phyloP scores from a whole-genome alignment of 306 rosid species.

The Castanea crenata region DNA sequence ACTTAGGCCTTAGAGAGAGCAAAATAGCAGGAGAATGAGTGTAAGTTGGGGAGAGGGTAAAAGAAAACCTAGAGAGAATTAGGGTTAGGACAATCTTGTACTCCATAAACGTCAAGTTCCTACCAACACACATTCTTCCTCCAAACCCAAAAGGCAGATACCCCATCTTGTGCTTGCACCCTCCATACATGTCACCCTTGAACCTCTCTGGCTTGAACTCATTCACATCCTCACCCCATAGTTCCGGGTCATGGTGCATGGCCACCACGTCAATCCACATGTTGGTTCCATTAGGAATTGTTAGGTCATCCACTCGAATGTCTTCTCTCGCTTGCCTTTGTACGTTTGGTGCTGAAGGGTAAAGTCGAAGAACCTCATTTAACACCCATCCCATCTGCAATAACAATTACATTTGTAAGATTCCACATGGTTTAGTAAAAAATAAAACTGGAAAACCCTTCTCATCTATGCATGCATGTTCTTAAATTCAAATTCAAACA shows the following conservation, averaged over 20 bases:
- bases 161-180: conserved; percentile 85
- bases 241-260: conserved; percentile 64
- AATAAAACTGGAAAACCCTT: not conserved
- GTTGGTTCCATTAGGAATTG: conserved; percentile 75
- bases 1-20: conserved; percentile 67
- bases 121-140: conserved; percentile 81
- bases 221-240: conserved; percentile 77
- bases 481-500: no score
- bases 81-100: conserved; percentile 65
- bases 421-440: not conserved
- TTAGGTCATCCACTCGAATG: conserved; percentile 48
- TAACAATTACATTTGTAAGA: not conserved
- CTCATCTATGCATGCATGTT: no score
- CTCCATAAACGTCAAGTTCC: conserved; percentile 76
- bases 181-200: conserved; percentile 50
- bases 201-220: conserved; percentile 81
- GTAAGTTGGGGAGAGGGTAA: conserved; percentile 51
- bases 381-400: conserved; percentile 92
- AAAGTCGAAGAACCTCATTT: conserved; percentile 76
- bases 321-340: conserved; percentile 79
- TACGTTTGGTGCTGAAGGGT: conserved; percentile 84
- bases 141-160: conserved; percentile 91
- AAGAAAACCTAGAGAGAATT: conserved; percentile 67
- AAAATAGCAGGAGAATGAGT: conserved; percentile 58
- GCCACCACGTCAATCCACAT: conserved; percentile 83